These are phyloP conservation scores for Trypanosoma avium DNA, from an alignment of 208 protist genomes.

Conservation along the genomic window DNA sequence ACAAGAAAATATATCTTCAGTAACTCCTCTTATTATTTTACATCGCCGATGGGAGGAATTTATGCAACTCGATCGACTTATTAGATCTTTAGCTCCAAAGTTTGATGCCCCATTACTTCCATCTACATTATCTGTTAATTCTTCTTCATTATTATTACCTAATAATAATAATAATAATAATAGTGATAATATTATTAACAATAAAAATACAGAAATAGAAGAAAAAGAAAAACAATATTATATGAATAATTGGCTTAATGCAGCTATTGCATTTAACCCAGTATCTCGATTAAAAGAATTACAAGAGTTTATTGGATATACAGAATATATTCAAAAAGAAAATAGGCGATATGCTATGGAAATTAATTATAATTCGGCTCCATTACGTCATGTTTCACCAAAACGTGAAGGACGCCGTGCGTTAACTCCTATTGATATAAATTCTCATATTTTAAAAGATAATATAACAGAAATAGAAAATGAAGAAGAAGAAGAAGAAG, in stretches of 20 bases:
- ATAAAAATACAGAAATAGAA: too few species aligned
- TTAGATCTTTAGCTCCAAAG: slow-evolving; percentile 42
- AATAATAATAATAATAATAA: too few species aligned
- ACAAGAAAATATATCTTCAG: too few species aligned
- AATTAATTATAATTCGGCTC: not conserved
- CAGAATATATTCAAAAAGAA: slow-evolving; percentile 28
- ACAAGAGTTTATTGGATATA: slow-evolving; percentile 55
- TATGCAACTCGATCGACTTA: slow-evolving; percentile 43
- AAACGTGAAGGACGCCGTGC: not conserved
- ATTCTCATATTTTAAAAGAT: too few species aligned
- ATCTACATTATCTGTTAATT: too few species aligned
- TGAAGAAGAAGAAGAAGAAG: not conserved
- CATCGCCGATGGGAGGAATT: slow-evolving; percentile 38
- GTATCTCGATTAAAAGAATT: slow-evolving; percentile 47
- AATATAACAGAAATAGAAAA: not conserved
- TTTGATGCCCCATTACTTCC: slow-evolving; percentile 42
- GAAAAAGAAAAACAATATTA: slow-evolving; percentile 32
- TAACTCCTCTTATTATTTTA: too few species aligned
- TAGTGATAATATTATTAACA: too few species aligned
- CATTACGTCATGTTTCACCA: not conserved
- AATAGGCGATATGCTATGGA: slow-evolving; percentile 5
- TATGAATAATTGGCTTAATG: slow-evolving; percentile 52
- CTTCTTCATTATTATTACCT: too few species aligned
- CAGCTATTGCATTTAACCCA: slow-evolving; percentile 20
- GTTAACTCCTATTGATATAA: slow-evolving; percentile 15